Conservation (phyloP, 164 flowering plant genomes). For the Berberis vulgaris region DNA sequence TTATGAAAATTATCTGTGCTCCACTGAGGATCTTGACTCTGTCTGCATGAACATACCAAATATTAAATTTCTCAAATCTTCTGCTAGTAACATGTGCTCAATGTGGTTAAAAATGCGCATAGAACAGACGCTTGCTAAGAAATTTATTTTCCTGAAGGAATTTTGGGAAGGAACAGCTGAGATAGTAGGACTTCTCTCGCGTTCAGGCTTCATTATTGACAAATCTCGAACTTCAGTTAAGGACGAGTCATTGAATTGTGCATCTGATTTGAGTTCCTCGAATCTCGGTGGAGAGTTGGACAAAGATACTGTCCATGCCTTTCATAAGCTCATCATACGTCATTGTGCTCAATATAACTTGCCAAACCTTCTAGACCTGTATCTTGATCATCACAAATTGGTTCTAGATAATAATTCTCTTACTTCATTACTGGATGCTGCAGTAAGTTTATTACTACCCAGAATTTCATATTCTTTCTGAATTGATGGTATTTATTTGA, state of each 20-base stretch:
- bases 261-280: slow-evolving; percentile 21
- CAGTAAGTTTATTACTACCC: slow-evolving; percentile 53
- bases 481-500: neutral
- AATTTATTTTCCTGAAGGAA: slow-evolving; percentile 64
- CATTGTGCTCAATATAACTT: slow-evolving; percentile 58
- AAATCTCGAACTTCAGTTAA: slow-evolving; percentile 12
- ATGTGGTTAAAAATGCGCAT: slow-evolving; percentile 58
- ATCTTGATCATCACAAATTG: slow-evolving; percentile 68
- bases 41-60: slow-evolving; percentile 50
- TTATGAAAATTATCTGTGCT: slow-evolving; percentile 32
- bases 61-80: slow-evolving; percentile 41
- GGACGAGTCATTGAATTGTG: slow-evolving; percentile 21
- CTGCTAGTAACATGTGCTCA: slow-evolving; percentile 45
- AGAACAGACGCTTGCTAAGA: slow-evolving; percentile 75
- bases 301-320: slow-evolving; percentile 33
- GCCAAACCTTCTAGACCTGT: slow-evolving; percentile 82
- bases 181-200: slow-evolving; percentile 58
- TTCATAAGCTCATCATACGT: slow-evolving; percentile 59
- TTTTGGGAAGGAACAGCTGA: slow-evolving; percentile 70
- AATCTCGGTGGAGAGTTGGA: slow-evolving; percentile 17
- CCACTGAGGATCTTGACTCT: slow-evolving; percentile 62
- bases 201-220: slow-evolving; percentile 51
- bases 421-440: slow-evolving; percentile 51
- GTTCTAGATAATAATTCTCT: slow-evolving; percentile 50
- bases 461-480: slow-evolving; percentile 3